Conservation (phyloP, 2,329 filamentous ascomycete genomes). For the Stagonosporopsis vannaccii region DNA sequence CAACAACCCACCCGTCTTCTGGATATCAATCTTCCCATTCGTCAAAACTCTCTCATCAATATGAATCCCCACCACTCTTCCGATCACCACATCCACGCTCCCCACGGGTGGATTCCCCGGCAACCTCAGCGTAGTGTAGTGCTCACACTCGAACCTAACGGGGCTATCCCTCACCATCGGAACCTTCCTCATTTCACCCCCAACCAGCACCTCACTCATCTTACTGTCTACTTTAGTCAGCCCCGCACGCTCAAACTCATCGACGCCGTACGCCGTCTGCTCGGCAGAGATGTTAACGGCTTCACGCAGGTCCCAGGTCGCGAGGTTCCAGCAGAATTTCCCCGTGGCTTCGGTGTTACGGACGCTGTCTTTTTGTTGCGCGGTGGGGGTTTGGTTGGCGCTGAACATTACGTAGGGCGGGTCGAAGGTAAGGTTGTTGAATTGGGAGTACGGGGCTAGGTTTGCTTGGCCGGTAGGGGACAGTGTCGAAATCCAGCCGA, state of each 20-base stretch:
- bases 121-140: constrained; percentile 61
- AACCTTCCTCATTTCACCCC: constrained; percentile 49
- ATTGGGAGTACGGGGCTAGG: constrained; percentile 67
- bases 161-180: constrained; percentile 64
- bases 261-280: constrained; percentile 57
- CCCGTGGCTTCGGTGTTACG: constrained; percentile 64
- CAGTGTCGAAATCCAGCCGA: constrained; percentile 68
- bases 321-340: constrained; percentile 66
- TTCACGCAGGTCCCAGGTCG: constrained; percentile 63
- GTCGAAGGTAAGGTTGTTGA: constrained; percentile 70
- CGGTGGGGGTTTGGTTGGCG: constrained; percentile 61
- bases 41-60: constrained; percentile 64
- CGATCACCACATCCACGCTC: constrained; percentile 65
- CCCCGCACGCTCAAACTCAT: constrained; percentile 62
- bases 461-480: constrained; percentile 59
- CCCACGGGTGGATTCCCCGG: constrained; percentile 66
- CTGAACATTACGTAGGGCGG: constrained; percentile 70
- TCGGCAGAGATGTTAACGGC: constrained; percentile 64
- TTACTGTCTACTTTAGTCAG: constrained; percentile 58
- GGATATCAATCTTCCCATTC: constrained; percentile 62
- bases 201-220: constrained; percentile 40
- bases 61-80: constrained; percentile 64
- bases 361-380: constrained; percentile 63
- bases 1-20: constrained; percentile 53
- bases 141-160: constrained; percentile 66